Evolutionary conservation across 345 rosid genomes (phyloP).

Genomic region (Pistacia vera): DNA sequence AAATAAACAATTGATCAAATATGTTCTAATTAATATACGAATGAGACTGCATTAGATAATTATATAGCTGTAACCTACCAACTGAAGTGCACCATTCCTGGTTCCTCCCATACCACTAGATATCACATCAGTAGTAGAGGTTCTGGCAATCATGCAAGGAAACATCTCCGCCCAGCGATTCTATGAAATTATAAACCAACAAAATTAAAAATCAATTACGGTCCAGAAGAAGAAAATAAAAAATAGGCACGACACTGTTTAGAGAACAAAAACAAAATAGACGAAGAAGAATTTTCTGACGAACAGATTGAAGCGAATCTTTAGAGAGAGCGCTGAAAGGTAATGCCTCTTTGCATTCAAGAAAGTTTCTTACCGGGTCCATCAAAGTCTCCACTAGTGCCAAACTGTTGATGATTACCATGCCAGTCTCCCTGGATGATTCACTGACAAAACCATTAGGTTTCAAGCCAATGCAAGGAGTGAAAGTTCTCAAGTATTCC

Average conservation of each 20-base stretch:
- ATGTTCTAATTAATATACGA: background rate
- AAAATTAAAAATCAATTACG: background rate
- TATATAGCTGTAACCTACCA: constrained; percentile 46
- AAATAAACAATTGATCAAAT: background rate
- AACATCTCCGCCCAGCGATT: constrained; percentile 99
- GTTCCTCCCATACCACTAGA: constrained; percentile 90
- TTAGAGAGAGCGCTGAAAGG: too few species aligned
- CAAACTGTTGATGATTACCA: constrained; percentile 84
- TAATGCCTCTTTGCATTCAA: background rate
- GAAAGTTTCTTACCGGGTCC: constrained; percentile 70
- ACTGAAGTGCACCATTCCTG: constrained; percentile 86
- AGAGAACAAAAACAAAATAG: background rate
- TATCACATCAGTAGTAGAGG: constrained; percentile 76
- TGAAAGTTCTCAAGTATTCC: constrained; percentile 59
- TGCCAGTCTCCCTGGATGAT: constrained; percentile 83
- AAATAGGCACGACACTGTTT: background rate
- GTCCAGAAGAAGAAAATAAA: background rate
- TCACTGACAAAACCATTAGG: constrained; percentile 74
- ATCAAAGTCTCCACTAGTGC: constrained; percentile 91
- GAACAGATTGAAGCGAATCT: too few species aligned
- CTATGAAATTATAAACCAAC: constrained; percentile 32
- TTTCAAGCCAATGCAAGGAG: constrained; percentile 70
- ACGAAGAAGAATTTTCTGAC: background rate
- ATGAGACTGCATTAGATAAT: background rate
- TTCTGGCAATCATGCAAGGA: constrained; percentile 81